Percentiles rank a stretch among this genome's conserved stretches.
phyloP scores from a whole-genome alignment of 768 basidiomycete genomes.

The Dentipellis fragilis region DNA sequence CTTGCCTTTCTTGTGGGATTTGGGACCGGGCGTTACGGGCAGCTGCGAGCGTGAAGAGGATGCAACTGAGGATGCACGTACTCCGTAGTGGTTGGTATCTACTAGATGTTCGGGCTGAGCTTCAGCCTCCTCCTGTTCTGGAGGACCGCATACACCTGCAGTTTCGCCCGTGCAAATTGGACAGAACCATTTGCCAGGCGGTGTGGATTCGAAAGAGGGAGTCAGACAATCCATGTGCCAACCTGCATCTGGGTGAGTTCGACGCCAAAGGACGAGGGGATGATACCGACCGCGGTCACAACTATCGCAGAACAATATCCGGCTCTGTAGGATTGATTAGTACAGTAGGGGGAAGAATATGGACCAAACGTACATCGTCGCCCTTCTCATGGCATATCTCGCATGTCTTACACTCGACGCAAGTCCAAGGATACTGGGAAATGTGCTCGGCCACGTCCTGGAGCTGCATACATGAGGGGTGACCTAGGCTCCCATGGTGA shows the following conservation, averaged over 20 bases:
- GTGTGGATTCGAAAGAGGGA: slow-evolving; percentile 62
- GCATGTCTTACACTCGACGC: slow-evolving; percentile 87
- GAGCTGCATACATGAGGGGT: slow-evolving; percentile 78
- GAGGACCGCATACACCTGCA: slow-evolving; percentile 10
- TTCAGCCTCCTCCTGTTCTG: not conserved
- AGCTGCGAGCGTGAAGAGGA: slow-evolving; percentile 27
- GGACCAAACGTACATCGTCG: slow-evolving; percentile 54
- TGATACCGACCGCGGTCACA: slow-evolving; percentile 56
- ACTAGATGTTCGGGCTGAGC: not conserved
- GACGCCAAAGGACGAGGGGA: not conserved
- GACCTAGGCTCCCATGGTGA: slow-evolving; percentile 36
- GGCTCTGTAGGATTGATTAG: slow-evolving; percentile 37
- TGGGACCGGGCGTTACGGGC: not conserved
- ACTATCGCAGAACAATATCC: slow-evolving; percentile 84
- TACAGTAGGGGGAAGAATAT: slow-evolving; percentile 9
- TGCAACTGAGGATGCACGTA: slow-evolving; percentile 30
- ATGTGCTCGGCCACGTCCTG: slow-evolving; percentile 49
- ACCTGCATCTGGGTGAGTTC: slow-evolving; percentile 24
- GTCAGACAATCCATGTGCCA: slow-evolving; percentile 79
- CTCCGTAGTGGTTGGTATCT: not conserved
- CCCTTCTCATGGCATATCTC: slow-evolving; percentile 80
- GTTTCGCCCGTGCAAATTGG: slow-evolving; percentile 35
- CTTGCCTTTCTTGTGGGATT: slow-evolving; percentile 15
- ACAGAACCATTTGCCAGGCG: slow-evolving; percentile 74
- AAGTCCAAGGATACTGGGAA: slow-evolving; percentile 73